These are phyloP conservation scores for Cladophialophora exuberans DNA, from an alignment of 2,329 filamentous ascomycete genomes.

Conservation along the genomic window DNA sequence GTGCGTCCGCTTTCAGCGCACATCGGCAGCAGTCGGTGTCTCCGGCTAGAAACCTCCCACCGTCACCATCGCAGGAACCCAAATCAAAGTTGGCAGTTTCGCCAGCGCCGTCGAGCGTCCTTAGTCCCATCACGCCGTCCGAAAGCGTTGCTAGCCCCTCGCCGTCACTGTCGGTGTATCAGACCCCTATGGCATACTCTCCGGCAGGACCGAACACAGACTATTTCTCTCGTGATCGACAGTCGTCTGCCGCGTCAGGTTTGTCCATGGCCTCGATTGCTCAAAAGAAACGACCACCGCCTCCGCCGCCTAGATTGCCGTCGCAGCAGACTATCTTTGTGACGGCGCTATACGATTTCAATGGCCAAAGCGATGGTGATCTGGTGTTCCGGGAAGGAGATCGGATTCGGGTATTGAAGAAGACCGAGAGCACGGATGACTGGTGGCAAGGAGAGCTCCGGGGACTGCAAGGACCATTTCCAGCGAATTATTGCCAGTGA, in stretches of 20 bases:
- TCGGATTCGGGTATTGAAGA: constrained; percentile 74
- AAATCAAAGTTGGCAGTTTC: constrained; percentile 38
- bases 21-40: constrained; percentile 37
- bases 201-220: constrained; percentile 47
- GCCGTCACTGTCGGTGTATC: constrained; percentile 36
- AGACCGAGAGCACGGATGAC: constrained; percentile 77
- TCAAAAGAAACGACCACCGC: constrained; percentile 78
- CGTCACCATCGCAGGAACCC: constrained; percentile 38
- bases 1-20: constrained; percentile 37
- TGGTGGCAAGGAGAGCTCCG: constrained; percentile 84
- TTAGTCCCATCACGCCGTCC: constrained; percentile 34
- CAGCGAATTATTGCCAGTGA: constrained; percentile 73
- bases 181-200: constrained; percentile 39
- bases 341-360: constrained; percentile 75
- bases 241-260: constrained; percentile 41
- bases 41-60: constrained; percentile 35
- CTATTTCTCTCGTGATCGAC: constrained; percentile 49
- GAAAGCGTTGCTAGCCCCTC: constrained; percentile 25
- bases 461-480: constrained; percentile 72
- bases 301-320: constrained; percentile 66
- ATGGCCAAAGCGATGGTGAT: constrained; percentile 70
- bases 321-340: constrained; percentile 59
- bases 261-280: constrained; percentile 41
- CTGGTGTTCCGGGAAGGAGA: constrained; percentile 77
- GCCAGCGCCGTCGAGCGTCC: constrained; percentile 37